Conservation (phyloP, 495 filamentous ascomycete species). For the Daldinia caldariorum region DNA sequence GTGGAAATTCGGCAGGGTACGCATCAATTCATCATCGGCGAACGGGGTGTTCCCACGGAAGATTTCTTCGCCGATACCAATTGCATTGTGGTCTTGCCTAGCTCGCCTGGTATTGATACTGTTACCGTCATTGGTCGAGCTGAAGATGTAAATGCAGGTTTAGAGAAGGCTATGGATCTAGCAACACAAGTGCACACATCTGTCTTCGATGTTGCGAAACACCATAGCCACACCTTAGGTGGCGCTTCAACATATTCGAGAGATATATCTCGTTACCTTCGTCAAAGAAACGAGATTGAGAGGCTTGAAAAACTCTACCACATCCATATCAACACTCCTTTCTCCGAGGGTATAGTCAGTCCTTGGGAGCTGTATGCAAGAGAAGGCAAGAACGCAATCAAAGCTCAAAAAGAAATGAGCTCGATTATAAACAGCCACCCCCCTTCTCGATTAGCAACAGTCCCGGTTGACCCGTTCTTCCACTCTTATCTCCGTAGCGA, state of each 20-base stretch:
- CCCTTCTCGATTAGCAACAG: slow-evolving; percentile 73
- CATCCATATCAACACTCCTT: slow-evolving; percentile 82
- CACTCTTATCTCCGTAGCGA: slow-evolving; percentile 77
- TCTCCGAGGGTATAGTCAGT: slow-evolving; percentile 65
- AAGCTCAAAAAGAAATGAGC: slow-evolving; percentile 82
- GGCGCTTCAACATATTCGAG: slow-evolving; percentile 80
- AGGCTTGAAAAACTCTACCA: slow-evolving; percentile 79
- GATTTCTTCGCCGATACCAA: slow-evolving; percentile 91
- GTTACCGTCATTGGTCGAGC: slow-evolving; percentile 84
- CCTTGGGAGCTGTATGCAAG: slow-evolving; percentile 87
- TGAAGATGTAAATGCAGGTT: slow-evolving; percentile 73
- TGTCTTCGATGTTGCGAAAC: slow-evolving; percentile 78
- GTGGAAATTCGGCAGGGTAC: slow-evolving; percentile 78
- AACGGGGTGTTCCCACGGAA: slow-evolving; percentile 77
- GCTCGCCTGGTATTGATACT: slow-evolving; percentile 75
- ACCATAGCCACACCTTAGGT: slow-evolving; percentile 75
- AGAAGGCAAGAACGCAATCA: slow-evolving; percentile 82
- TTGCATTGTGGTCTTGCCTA: slow-evolving; percentile 85
- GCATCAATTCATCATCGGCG: slow-evolving; percentile 91
- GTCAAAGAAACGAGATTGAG: slow-evolving; percentile 77
- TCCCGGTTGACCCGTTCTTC: slow-evolving; percentile 86
- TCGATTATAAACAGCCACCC: slow-evolving; percentile 82
- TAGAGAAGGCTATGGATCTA: slow-evolving; percentile 82
- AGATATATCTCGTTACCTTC: slow-evolving; percentile 84
- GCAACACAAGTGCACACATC: slow-evolving; percentile 83